Evolutionary conservation across 306 rosid species (phyloP).

Genomic region (Astragalus membranaceus): DNA sequence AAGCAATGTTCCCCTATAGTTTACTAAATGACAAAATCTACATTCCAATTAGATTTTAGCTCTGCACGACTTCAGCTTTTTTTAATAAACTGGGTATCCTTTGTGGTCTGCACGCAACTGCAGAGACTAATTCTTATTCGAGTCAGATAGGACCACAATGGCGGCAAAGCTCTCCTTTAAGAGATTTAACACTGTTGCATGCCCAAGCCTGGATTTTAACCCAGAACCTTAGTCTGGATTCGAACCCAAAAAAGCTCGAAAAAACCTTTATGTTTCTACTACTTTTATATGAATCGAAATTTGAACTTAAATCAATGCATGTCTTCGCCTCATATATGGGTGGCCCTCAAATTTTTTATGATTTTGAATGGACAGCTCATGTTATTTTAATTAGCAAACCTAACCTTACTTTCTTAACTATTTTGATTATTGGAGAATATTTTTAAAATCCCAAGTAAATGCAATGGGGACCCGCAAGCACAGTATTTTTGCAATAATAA

Average conservation of each 20-base stretch:
- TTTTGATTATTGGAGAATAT: constrained; percentile 22
- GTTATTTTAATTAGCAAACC: constrained; percentile 17
- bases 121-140: no score
- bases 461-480: constrained; percentile 29
- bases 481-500: constrained; percentile 27
- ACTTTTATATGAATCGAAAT: background rate
- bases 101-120: no score
- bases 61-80: constrained; percentile 10
- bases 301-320: constrained; percentile 3
- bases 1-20: constrained; percentile 30
- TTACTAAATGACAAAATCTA: constrained; percentile 39
- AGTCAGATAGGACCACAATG: no score
- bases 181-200: no score
- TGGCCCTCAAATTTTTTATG: constrained; percentile 10
- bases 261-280: background rate
- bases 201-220: no score
- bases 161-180: no score
- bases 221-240: no score
- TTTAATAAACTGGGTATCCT: no score
- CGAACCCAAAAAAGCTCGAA: no score
- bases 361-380: constrained; percentile 28
- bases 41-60: constrained; percentile 32
- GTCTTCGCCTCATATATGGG: background rate
- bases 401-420: constrained; percentile 24
- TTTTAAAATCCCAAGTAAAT: constrained; percentile 54